A percentile compares a stretch with the other conserved stretches of the same genome.
phyloP scores from a whole-genome alignment of 1,284 basidiomycete species.

The Moesziomyces antarcticus region DNA sequence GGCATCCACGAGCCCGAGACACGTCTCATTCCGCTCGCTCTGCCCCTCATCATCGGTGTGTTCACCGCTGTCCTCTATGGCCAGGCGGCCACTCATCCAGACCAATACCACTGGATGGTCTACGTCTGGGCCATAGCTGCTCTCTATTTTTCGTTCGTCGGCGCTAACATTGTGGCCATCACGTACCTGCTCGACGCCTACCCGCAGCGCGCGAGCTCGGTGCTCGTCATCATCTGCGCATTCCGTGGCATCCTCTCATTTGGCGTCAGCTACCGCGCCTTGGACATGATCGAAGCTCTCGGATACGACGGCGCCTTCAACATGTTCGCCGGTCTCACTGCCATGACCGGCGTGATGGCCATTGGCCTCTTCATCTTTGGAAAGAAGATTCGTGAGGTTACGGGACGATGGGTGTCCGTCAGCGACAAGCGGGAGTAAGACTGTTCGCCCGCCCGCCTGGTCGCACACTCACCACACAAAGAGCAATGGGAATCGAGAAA shows the following conservation, averaged over 20 bases:
- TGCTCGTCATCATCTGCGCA: conserved; percentile 23
- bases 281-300: conserved; percentile 16
- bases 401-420: conserved; percentile 3
- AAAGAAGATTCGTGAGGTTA: conserved; percentile 7
- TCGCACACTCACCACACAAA: background rate
- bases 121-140: conserved; percentile 11
- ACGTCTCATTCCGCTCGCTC: conserved; percentile 10
- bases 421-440: background rate
- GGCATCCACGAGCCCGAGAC: conserved; percentile 22
- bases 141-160: conserved; percentile 7
- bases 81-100: conserved; percentile 9
- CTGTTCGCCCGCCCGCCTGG: background rate
- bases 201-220: conserved; percentile 15
- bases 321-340: conserved; percentile 21
- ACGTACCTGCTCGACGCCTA: conserved; percentile 19
- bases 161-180: conserved; percentile 18
- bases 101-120: conserved; percentile 19
- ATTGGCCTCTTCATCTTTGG: conserved; percentile 10
- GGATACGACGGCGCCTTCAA: conserved; percentile 20
- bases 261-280: conserved; percentile 16
- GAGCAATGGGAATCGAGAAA: background rate
- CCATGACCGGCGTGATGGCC: conserved; percentile 4
- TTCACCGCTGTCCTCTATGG: conserved; percentile 16
- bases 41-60: conserved; percentile 15
- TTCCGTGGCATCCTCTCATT: conserved; percentile 14